These are phyloP conservation scores for Primulina huaijiensis DNA, from an alignment of 257 asterid genomes.

Conservation along the genomic window DNA sequence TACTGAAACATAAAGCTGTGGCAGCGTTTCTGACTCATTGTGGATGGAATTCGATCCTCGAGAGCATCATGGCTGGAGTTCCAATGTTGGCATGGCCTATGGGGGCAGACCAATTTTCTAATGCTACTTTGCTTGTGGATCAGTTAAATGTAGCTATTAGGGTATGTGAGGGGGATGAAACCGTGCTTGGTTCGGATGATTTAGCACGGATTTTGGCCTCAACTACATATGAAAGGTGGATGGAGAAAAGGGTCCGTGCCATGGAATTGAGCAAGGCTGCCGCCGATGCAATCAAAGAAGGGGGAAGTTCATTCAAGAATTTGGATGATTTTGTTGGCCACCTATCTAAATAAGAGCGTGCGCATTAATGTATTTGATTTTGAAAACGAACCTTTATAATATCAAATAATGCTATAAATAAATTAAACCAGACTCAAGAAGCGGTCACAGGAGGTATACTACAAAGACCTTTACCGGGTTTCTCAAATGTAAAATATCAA, in stretches of 20 bases:
- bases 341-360: slow-evolving; percentile 21
- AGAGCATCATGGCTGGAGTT: slow-evolving; percentile 50
- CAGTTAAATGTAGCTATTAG: slow-evolving; percentile 48
- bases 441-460: too few relatives aligned
- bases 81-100: slow-evolving; percentile 83
- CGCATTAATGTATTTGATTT: neutral
- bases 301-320: slow-evolving; percentile 52
- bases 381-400: neutral
- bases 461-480: neutral
- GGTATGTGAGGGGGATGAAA: slow-evolving; percentile 57
- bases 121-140: slow-evolving; percentile 62
- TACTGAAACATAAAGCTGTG: slow-evolving; percentile 46
- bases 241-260: slow-evolving; percentile 36
- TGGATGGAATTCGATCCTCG: slow-evolving; percentile 73
- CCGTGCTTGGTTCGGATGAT: slow-evolving; percentile 40
- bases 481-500: too few relatives aligned
- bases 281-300: slow-evolving; percentile 37
- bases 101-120: slow-evolving; percentile 66
- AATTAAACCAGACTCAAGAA: neutral
- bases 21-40: slow-evolving; percentile 57
- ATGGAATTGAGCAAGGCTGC: slow-evolving; percentile 45
- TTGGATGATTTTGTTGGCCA: slow-evolving; percentile 35
- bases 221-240: slow-evolving; percentile 31
- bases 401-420: neutral
- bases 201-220: slow-evolving; percentile 31